Conservation (phyloP, 208 protist genomes). For the Lotmaria passim region DNA sequence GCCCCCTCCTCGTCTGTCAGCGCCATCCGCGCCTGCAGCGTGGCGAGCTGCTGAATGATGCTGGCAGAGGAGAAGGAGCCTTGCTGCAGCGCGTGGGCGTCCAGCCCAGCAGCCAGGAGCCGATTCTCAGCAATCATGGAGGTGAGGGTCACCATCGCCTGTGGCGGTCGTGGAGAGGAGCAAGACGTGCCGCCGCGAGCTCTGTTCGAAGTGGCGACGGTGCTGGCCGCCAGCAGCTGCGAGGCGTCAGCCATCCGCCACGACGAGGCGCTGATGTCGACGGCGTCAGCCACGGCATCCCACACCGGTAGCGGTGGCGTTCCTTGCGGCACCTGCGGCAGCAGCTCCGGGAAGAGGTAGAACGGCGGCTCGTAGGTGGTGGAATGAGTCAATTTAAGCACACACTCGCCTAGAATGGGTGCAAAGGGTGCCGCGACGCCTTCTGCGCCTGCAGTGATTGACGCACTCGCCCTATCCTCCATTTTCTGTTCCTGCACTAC, state of each 20-base stretch:
- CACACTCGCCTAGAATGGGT: conserved; percentile 69
- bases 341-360: conserved; percentile 87
- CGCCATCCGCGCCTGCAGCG: conserved; percentile 42
- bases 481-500: neutral
- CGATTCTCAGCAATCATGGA: conserved; percentile 74
- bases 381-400: conserved; percentile 53
- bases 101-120: conserved; percentile 58
- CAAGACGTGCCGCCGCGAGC: conserved; percentile 2
- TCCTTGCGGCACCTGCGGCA: conserved; percentile 72
- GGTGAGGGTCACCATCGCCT: conserved; percentile 47
- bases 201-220: conserved; percentile 6
- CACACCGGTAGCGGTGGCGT: conserved; percentile 62
- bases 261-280: conserved; percentile 75
- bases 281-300: conserved; percentile 79
- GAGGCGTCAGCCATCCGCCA: conserved; percentile 70
- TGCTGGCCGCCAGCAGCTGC: conserved; percentile 30
- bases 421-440: neutral
- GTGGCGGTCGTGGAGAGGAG: conserved; percentile 11
- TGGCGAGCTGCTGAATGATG: conserved; percentile 63
- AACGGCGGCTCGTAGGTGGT: conserved; percentile 86
- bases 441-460: neutral
- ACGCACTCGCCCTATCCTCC: neutral
- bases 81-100: conserved; percentile 48
- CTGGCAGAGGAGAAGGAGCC: conserved; percentile 67
- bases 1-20: conserved; percentile 60